Percentiles rank a stretch among this genome's conserved stretches.
Conservation (phyloP, 2,329 filamentous ascomycete species). For the Stagonosporopsis rhizophila region DNA sequence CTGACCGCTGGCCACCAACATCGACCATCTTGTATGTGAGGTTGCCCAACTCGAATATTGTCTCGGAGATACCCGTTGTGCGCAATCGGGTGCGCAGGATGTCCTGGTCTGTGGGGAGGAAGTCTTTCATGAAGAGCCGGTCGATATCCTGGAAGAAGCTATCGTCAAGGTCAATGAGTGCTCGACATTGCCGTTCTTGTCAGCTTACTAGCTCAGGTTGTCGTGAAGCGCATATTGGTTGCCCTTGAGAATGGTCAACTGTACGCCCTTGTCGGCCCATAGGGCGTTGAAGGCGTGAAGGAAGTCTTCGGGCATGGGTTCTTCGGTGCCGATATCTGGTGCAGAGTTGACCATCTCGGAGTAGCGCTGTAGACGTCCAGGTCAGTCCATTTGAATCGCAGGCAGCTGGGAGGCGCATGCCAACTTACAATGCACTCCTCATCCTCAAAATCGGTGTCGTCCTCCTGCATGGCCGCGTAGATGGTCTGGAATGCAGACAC, state of each 20-base stretch:
- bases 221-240: slow-evolving; percentile 97
- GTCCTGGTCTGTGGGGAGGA: slow-evolving; percentile 92
- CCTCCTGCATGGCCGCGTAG: slow-evolving; percentile 87
- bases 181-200: not conserved
- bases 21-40: slow-evolving; percentile 98
- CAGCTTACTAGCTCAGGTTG: slow-evolving; percentile 85
- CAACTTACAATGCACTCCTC: slow-evolving; percentile 79
- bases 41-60: slow-evolving; percentile 88
- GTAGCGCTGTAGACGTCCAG: slow-evolving; percentile 65
- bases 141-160: slow-evolving; percentile 81
- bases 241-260: slow-evolving; percentile 86
- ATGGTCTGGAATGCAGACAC: slow-evolving; percentile 91
- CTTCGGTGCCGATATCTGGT: slow-evolving; percentile 81
- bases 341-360: slow-evolving; percentile 80
- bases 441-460: slow-evolving; percentile 79
- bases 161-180: slow-evolving; percentile 27
- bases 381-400: not conserved
- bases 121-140: slow-evolving; percentile 70
- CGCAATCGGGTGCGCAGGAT: slow-evolving; percentile 87
- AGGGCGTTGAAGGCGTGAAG: slow-evolving; percentile 81
- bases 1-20: slow-evolving; percentile 88
- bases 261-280: slow-evolving; percentile 85
- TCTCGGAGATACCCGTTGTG: slow-evolving; percentile 96
- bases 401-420: not conserved
- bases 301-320: slow-evolving; percentile 79